phyloP scores from a whole-genome alignment of 2,329 filamentous ascomycete species.

The Fusarium anthophilum region DNA sequence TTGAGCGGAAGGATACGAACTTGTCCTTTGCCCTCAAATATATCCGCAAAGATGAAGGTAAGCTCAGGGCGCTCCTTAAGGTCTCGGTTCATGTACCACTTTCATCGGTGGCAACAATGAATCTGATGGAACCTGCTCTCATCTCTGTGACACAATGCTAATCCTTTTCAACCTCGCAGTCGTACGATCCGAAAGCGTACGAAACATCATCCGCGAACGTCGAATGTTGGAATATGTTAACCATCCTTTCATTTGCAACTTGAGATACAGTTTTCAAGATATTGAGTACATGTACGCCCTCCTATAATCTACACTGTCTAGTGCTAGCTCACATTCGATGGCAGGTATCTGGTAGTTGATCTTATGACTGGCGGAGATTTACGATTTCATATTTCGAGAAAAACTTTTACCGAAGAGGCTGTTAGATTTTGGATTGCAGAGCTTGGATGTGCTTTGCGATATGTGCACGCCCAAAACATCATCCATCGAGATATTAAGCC shows the following conservation, averaged over 20 bases:
- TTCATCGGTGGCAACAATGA: background rate
- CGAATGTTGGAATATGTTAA: conserved; percentile 98
- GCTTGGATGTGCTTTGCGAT: conserved; percentile 88
- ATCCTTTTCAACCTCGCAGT: conserved; percentile 63
- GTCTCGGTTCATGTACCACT: conserved; percentile 5
- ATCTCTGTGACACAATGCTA: conserved; percentile 26
- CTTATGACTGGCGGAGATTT: conserved; percentile 97
- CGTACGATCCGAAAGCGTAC: conserved; percentile 95
- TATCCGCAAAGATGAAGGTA: conserved; percentile 98
- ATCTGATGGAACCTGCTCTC: background rate
- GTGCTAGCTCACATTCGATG: conserved; percentile 29
- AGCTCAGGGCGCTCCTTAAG: conserved; percentile 39
- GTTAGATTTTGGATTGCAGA: conserved; percentile 98
- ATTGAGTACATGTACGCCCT: conserved; percentile 91
- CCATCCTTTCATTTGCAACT: conserved; percentile 96
- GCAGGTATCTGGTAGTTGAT: conserved; percentile 95
- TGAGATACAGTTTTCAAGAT: conserved; percentile 99
- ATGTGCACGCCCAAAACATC: conserved; percentile 86
- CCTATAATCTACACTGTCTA: background rate
- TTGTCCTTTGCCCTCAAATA: conserved; percentile 97
- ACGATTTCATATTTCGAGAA: conserved; percentile 96
- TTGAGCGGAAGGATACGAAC: conserved; percentile 95
- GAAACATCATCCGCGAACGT: conserved; percentile 96
- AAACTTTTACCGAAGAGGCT: conserved; percentile 97
- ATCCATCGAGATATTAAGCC: conserved; percentile 93